Evolutionary conservation across 2,329 filamentous ascomycete species (phyloP), one percentile per base, ranked within the genome.

Genomic region (Diaporthe longicolla): DNA sequence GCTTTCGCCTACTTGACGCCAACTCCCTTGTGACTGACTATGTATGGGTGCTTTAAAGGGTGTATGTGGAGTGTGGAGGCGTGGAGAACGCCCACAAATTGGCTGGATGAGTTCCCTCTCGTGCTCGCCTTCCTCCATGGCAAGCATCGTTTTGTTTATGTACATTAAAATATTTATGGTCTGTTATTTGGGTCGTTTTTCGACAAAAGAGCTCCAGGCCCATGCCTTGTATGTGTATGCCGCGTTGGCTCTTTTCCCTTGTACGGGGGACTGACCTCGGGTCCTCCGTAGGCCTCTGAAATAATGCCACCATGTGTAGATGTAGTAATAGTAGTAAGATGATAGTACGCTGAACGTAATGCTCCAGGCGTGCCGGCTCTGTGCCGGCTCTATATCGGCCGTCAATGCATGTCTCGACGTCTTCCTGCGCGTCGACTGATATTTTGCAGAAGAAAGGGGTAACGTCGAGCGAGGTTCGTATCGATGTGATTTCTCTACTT

Each of bases 151-250:
- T 68, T 17, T 29, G 8, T 40, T 68, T 68, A 68, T 68, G 63
- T 68, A 68, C 63, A 68, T 68, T 68, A 68, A 37, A 61, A 63
- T n/a, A 68, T 54, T 8, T 54, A 21, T 40, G 45, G 63, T 68
- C 21, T 40, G 48, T 68, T 54, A n/a, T 35, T 54, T 35, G 21
- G 21, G 59, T 45, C 19, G 59, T n/a, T 68, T 68, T 50, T 68
- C 32, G 63, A 68, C 48, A 68, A 32, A 54, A 68, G 63, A 68
- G 63, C 63, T 68, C 63, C 63, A 68, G 63, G 63, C 63, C 48
- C 63, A 40, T 68, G 63, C 63, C 63, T 54, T 54, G 32, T 68
- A 54, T 54, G 35, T 37, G 29, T 58, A 37, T 58, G 61, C 45
- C 63, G n/a, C n/a, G 29, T 54, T 37, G 48, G 63, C 32, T 63